A percentile compares a stretch with the other conserved stretches of the same genome.
phyloP scores from a whole-genome alignment of 2,329 filamentous ascomycete species.

The Trematosphaeria pertusa region DNA sequence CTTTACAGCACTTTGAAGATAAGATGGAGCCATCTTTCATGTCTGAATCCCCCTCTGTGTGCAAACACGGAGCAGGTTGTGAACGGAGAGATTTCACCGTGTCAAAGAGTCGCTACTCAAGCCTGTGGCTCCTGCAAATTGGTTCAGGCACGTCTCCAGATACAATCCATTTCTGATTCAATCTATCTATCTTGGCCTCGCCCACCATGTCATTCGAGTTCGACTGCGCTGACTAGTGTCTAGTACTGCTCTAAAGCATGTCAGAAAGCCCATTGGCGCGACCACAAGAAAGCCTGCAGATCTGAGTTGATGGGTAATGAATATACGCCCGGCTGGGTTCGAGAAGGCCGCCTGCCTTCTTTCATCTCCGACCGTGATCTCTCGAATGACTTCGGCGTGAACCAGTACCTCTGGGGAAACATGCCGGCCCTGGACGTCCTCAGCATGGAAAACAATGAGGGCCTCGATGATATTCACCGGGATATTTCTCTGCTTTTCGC shows the following conservation, averaged over 20 bases:
- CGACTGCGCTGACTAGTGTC: neutral
- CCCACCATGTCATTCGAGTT: too few relatives aligned
- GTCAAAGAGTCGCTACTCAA: slow-evolving; percentile 1
- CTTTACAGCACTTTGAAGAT: too few relatives aligned
- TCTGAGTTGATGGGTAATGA: neutral
- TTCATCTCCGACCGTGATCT: slow-evolving; percentile 24
- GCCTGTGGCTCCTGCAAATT: slow-evolving; percentile 10
- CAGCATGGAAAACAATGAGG: slow-evolving; percentile 29
- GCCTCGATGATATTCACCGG: slow-evolving; percentile 33
- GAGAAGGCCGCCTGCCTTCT: slow-evolving; percentile 26
- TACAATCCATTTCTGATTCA: neutral
- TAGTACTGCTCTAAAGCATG: slow-evolving; percentile 8
- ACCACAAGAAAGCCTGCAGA: slow-evolving; percentile 1
- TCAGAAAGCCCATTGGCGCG: neutral
- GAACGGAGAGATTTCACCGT: slow-evolving; percentile 6
- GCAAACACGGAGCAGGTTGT: slow-evolving; percentile 10
- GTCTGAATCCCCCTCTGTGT: slow-evolving; percentile 15
- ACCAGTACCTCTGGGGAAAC: slow-evolving; percentile 50
- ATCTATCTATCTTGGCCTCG: too few relatives aligned
- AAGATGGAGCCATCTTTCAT: too few relatives aligned
- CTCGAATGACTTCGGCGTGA: slow-evolving; percentile 1
- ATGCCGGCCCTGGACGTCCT: slow-evolving; percentile 52
- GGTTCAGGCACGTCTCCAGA: slow-evolving; percentile 11
- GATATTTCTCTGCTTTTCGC: slow-evolving; percentile 47
- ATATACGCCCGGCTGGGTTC: slow-evolving; percentile 39